Conservation (phyloP, 2,329 filamentous ascomycete species). For the Pyrenophora graminea region DNA sequence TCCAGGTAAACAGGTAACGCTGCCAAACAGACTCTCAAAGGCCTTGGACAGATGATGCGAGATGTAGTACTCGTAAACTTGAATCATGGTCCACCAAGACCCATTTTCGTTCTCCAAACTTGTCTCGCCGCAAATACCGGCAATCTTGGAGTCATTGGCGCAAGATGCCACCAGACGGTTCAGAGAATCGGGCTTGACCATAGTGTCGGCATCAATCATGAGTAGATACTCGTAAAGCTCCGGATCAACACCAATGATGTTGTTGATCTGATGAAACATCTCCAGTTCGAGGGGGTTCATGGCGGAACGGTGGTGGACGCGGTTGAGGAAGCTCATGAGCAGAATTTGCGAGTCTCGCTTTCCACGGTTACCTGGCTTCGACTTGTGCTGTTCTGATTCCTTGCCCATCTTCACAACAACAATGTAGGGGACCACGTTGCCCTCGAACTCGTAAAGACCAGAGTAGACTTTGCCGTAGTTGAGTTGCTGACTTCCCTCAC, state of each 20-base stretch:
- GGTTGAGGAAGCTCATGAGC: constrained; percentile 96
- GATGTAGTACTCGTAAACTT: constrained; percentile 99
- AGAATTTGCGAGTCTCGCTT: constrained; percentile 98
- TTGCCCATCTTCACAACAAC: constrained; percentile 98
- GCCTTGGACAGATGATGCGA: constrained; percentile 96
- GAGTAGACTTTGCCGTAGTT: constrained; percentile 99
- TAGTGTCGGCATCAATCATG: constrained; percentile 98
- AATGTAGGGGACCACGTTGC: constrained; percentile 94
- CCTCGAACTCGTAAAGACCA: constrained; percentile 94
- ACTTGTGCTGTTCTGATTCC: constrained; percentile 86
- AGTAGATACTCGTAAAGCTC: constrained; percentile 96
- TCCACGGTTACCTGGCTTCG: constrained; percentile 95
- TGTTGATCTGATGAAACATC: constrained; percentile 99
- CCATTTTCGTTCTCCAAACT: constrained; percentile 93
- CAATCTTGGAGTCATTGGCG: constrained; percentile 92
- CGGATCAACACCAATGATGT: constrained; percentile 96
- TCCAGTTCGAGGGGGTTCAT: constrained; percentile 97
- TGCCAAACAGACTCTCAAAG: constrained; percentile 96
- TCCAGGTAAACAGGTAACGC: constrained; percentile 97
- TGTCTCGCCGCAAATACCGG: constrained; percentile 96
- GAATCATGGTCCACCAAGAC: constrained; percentile 99
- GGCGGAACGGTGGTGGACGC: constrained; percentile 88
- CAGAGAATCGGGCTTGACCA: constrained; percentile 86
- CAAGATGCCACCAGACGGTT: constrained; percentile 92
- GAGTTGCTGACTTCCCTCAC: constrained; percentile 84